phyloP scores from a whole-genome alignment of 306 rosid genomes.

The Clitoria ternatea region DNA sequence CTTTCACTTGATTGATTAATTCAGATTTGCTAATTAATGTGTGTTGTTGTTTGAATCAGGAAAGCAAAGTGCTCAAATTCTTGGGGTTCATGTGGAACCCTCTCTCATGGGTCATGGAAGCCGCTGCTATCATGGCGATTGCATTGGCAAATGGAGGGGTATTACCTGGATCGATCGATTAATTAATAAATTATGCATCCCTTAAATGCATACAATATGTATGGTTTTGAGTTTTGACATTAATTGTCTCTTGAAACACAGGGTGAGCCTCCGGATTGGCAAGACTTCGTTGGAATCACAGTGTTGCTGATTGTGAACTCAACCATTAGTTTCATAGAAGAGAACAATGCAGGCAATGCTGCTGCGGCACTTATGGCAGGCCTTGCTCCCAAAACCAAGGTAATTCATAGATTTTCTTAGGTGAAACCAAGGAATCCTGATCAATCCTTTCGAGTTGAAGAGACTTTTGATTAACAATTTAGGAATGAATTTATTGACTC shows the following conservation, averaged over 20 bases:
- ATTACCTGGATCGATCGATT: too few species aligned
- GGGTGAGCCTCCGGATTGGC: constrained; percentile 93
- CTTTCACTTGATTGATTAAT: too few species aligned
- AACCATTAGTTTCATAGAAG: constrained; percentile 85
- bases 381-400: constrained; percentile 93
- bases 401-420: too few species aligned
- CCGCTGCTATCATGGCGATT: constrained; percentile 92
- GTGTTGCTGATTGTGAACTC: constrained; percentile 72
- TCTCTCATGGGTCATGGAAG: constrained; percentile 94
- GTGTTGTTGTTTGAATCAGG: constrained; percentile 49
- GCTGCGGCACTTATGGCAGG: constrained; percentile 97
- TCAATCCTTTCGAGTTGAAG: too few species aligned
- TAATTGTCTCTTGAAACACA: constrained; percentile 16
- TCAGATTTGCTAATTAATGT: too few species aligned
- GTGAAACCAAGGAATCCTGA: too few species aligned
- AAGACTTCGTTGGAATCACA: constrained; percentile 66
- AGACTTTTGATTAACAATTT: too few species aligned
- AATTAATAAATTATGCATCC: too few species aligned
- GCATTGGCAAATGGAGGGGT: constrained; percentile 94
- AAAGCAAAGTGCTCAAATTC: constrained; percentile 66
- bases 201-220: too few species aligned
- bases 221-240: neutral
- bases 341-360: constrained; percentile 94
- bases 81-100: constrained; percentile 98
- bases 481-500: too few species aligned